Evolutionary conservation across 2,329 filamentous ascomycete species (phyloP), one percentile per base, ranked within the genome.

Genomic region (Alternaria atra): DNA sequence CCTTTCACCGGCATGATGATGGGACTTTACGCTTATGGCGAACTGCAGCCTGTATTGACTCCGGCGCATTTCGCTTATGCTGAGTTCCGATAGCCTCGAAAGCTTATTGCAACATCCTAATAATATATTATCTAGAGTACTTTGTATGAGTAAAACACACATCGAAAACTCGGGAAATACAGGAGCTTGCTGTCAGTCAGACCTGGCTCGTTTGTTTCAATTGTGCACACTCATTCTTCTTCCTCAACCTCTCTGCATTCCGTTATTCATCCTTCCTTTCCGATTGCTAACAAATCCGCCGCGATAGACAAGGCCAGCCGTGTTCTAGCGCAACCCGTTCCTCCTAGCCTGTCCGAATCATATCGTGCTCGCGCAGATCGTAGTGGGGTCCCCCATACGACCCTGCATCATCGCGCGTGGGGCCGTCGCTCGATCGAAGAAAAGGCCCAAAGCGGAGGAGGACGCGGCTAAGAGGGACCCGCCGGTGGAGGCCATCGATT

Each of bases 1-100:
- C 69, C 77, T 2, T 84, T 83, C 34, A 82, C 81, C 1, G 81
- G 81, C 0, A 79, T 80, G 71, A 82, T 83, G 80, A 65, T 83
- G 48, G 81, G 82, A 0, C n/a, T 84, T 12, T 84, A 83, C 67
- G 72, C 79, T 1, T 81, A 80, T 65, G 81, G 80, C 4, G 76
- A 81, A 40, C 65, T 77, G 17, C 77, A 83, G 54, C 70, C 74
- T 17, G 81, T 78, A 35, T 66, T 81, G 7, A 68, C 64, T 4
- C 80, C 81, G 1, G 81, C 81, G 0, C 80, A 83, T 52, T 83
- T 83, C 63, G 59, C 50, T 9, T 66, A 67, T 34, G 65, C 66
- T 6, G 27, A 59, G n/a, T 67, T 70, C 48, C 42, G 51, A 15
- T 56, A 61, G 23, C 4, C 5, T 7, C 9, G 17, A 15, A 5